Evolutionary conservation across 83 land plant genomes (phyloP).

Genomic region (Larix sibirica): DNA sequence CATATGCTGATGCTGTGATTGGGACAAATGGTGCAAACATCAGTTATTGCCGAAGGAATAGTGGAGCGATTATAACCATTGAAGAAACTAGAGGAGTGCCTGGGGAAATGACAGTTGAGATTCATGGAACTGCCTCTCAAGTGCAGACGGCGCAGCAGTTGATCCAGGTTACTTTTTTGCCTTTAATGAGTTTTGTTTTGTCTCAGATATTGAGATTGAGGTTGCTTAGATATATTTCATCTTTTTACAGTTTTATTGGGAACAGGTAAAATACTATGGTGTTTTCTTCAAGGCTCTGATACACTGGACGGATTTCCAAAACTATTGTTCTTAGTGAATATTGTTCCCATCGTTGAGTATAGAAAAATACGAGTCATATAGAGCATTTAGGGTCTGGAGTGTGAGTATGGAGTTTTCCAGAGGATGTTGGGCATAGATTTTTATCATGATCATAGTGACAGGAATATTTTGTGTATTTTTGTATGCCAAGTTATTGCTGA

Average conservation of each 20-base stretch:
- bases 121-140: conserved; percentile 26
- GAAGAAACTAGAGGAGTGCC: conserved; percentile 28
- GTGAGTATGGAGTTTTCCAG: too few species aligned
- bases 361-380: too few species aligned
- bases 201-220: not conserved
- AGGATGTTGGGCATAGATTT: too few species aligned
- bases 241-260: not conserved
- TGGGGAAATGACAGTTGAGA: conserved; percentile 25
- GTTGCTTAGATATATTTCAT: not conserved
- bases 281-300: too few species aligned
- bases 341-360: too few species aligned
- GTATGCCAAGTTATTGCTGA: too few species aligned
- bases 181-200: not conserved
- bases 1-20: conserved; percentile 27
- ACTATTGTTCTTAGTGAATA: not conserved
- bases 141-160: conserved; percentile 23
- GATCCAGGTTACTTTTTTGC: conserved; percentile 14
- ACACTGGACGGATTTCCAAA: not conserved
- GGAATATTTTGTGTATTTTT: too few species aligned
- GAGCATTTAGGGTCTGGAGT: too few species aligned
- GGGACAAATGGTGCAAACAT: conserved; percentile 24
- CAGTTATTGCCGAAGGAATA: conserved; percentile 21
- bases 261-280: too few species aligned
- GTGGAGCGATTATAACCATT: conserved; percentile 22
- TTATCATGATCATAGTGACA: too few species aligned